Conservation (phyloP, 148 eudicot species). For the Heliamphora exappendiculata region DNA sequence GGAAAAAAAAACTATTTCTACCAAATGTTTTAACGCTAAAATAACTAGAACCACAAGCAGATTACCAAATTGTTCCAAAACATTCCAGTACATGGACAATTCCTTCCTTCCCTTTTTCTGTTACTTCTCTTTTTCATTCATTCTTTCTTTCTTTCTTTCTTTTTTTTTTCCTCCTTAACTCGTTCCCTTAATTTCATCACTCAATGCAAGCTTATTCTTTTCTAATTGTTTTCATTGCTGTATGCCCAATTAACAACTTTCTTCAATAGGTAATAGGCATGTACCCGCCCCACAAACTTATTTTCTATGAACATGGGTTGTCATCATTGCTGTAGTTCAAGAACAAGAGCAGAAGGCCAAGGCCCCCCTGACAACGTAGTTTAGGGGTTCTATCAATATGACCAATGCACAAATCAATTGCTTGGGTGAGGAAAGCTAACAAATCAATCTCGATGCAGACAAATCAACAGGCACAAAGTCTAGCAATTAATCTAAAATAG, state of each 20-base stretch:
- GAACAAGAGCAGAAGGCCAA: neutral
- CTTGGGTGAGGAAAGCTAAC: neutral
- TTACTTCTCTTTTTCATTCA: neutral
- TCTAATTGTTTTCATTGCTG: neutral
- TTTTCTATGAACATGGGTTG: neutral
- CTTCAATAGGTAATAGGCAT: neutral
- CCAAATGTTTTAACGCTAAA: neutral
- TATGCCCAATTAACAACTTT: too few relatives aligned
- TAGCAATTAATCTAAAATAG: conserved; percentile 1
- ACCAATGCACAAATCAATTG: neutral
- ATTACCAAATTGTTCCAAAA: neutral
- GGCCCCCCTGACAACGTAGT: neutral
- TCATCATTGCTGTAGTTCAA: neutral
- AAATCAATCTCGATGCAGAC: neutral
- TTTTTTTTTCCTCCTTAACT: neutral
- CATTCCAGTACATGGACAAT: neutral
- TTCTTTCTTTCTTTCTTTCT: neutral
- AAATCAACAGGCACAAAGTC: neutral
- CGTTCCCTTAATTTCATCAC: too few relatives aligned
- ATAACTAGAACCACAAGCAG: neutral
- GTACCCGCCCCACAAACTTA: neutral
- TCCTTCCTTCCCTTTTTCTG: neutral
- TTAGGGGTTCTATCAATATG: neutral
- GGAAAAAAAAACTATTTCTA: too few relatives aligned
- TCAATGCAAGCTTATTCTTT: too few relatives aligned